A percentile compares a stretch with the other conserved stretches of the same genome.
Evolutionary conservation across 768 basidiomycete species (phyloP).

Genomic region (Lactarius quietus): DNA sequence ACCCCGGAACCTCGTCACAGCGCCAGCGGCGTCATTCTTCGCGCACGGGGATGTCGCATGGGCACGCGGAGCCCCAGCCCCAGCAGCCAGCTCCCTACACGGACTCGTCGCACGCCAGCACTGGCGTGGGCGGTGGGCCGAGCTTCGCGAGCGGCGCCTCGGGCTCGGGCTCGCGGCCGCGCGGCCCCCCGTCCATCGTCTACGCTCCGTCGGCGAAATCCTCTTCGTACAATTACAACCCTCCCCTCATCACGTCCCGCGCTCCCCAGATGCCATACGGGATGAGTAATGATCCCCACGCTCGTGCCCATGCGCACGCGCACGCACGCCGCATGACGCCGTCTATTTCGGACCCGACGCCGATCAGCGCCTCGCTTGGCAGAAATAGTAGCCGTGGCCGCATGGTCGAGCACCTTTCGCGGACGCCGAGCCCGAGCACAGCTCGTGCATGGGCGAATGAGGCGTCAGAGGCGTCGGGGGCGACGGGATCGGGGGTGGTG

Average conservation of each 20-base stretch:
- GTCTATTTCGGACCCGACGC: constrained; percentile 27
- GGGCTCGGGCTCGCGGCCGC: constrained; percentile 9
- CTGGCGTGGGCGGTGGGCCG: not conserved
- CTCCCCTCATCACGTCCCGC: constrained; percentile 18
- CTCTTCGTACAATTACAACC: constrained; percentile 23
- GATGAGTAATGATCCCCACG: not conserved
- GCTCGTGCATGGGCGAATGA: constrained; percentile 10
- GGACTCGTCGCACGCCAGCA: constrained; percentile 5
- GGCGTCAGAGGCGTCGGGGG: not conserved
- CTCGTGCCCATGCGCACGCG: not conserved
- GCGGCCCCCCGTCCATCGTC: constrained; percentile 19
- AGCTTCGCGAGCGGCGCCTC: not conserved
- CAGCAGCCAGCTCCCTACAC: not conserved
- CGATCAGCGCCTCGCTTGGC: constrained; percentile 16
- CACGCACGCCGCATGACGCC: constrained; percentile 15
- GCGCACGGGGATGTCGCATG: constrained; percentile 11
- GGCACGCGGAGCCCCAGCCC: not conserved
- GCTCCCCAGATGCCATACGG: not conserved
- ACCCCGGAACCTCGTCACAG: constrained; percentile 14
- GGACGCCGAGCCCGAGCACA: constrained; percentile 20
- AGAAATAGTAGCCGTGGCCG: constrained; percentile 16
- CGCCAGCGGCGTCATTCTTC: constrained; percentile 20
- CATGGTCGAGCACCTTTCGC: constrained; percentile 22
- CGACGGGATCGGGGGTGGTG: not conserved
- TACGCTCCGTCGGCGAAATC: constrained; percentile 23